Conservation (phyloP, 2,329 filamentous ascomycete species). For the Akanthomyces dipterigenus region DNA sequence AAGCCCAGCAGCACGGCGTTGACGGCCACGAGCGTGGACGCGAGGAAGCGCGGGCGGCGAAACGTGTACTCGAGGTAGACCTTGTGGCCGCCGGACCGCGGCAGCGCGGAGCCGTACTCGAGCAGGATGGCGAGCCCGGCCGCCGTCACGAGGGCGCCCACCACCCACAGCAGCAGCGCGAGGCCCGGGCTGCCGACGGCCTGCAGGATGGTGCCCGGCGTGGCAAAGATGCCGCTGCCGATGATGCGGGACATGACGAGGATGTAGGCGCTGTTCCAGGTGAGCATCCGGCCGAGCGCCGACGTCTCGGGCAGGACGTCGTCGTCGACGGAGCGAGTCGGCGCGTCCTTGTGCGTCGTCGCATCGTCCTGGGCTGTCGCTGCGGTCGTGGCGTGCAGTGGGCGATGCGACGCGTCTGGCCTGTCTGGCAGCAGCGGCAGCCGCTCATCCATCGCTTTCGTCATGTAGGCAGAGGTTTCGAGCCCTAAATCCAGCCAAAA, state of each 20-base stretch:
- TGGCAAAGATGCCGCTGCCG: constrained; percentile 66
- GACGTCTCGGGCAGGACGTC: constrained; percentile 54
- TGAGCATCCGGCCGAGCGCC: constrained; percentile 50
- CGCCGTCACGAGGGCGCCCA: constrained; percentile 54
- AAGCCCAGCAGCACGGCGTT: constrained; percentile 60
- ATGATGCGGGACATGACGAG: constrained; percentile 63
- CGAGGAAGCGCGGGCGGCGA: constrained; percentile 54
- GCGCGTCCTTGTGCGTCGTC: constrained; percentile 8
- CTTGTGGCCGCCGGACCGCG: constrained; percentile 61
- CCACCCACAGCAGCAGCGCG: constrained; percentile 54
- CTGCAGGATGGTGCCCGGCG: constrained; percentile 59
- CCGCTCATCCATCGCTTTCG: not conserved
- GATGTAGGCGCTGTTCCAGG: constrained; percentile 58
- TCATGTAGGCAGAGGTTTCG: not conserved
- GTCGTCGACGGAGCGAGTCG: constrained; percentile 39
- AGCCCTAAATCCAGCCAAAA: not conserved
- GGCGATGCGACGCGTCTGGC: not conserved
- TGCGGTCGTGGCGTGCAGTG: not conserved
- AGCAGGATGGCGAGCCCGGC: constrained; percentile 56
- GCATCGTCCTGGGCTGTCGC: not conserved
- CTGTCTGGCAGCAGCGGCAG: constrained; percentile 4
- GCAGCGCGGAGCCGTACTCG: constrained; percentile 66
- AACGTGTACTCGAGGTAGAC: constrained; percentile 68
- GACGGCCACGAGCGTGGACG: constrained; percentile 56
- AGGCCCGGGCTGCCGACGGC: constrained; percentile 61